Conservation (phyloP, 2,329 filamentous ascomycete species). For the Dactylellina parvicollis region DNA sequence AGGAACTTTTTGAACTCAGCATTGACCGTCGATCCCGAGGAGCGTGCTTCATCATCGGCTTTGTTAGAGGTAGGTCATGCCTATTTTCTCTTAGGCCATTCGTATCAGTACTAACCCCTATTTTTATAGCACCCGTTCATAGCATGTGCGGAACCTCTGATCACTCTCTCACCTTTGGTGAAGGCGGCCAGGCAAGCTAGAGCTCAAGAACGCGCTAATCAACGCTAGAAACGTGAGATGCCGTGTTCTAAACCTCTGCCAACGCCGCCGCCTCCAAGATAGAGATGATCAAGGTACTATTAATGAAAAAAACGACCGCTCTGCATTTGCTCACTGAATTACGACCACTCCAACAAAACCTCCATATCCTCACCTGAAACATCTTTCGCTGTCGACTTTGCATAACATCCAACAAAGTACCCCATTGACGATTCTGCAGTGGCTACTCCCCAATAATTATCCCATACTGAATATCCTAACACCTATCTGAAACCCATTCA, state of each 20-base stretch:
- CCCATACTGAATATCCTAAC: no score
- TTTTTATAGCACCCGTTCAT: slow-evolving; percentile 77
- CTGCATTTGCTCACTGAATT: no score
- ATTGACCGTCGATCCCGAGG: slow-evolving; percentile 95
- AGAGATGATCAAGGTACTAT: neutral
- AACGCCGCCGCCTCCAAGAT: slow-evolving; percentile 1
- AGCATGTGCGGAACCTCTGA: slow-evolving; percentile 76
- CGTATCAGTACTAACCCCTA: slow-evolving; percentile 54
- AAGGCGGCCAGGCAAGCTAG: slow-evolving; percentile 84
- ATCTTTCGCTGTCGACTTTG: no score
- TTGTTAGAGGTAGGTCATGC: slow-evolving; percentile 78
- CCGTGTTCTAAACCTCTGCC: slow-evolving; percentile 14
- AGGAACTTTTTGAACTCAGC: slow-evolving; percentile 92
- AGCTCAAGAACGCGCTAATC: slow-evolving; percentile 71
- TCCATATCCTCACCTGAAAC: no score
- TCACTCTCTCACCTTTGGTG: slow-evolving; percentile 85
- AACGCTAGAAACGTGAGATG: slow-evolving; percentile 33
- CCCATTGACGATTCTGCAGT: no score
- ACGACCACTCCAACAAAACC: no score
- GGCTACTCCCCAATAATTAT: no score
- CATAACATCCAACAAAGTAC: no score
- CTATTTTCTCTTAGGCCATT: slow-evolving; percentile 52
- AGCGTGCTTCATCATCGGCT: slow-evolving; percentile 93
- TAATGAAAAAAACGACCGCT: neutral
- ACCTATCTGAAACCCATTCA: no score